These are phyloP conservation scores for Conticribra weissflogii DNA, from an alignment of 108 stramenopile species.

Conservation along the genomic window DNA sequence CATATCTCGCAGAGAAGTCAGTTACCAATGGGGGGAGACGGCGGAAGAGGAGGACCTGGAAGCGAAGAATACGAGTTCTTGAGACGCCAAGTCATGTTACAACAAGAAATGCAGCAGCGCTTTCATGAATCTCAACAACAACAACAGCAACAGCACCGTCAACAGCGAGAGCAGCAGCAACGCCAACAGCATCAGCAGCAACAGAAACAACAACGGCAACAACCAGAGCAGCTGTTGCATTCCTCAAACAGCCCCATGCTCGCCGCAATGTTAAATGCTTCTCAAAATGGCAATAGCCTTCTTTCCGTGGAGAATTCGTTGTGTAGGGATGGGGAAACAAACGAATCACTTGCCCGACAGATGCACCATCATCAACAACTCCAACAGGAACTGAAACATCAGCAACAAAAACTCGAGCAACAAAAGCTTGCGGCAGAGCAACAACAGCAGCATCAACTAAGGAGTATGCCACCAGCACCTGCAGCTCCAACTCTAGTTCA, in stretches of 20 bases:
- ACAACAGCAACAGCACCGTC: conserved; percentile 18
- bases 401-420: background rate
- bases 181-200: too few relatives aligned
- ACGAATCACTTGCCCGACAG: too few relatives aligned
- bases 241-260: background rate
- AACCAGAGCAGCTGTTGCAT: conserved; percentile 18
- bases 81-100: conserved; percentile 24
- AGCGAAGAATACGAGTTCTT: conserved; percentile 28
- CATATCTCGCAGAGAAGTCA: too few relatives aligned
- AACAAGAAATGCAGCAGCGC: conserved; percentile 38
- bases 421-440: background rate
- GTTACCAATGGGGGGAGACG: too few relatives aligned
- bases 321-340: background rate
- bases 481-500: background rate
- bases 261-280: conserved; percentile 23
- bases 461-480: background rate
- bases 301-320: conserved; percentile 8
- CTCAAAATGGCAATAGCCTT: conserved; percentile 1
- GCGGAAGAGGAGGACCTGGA: too few relatives aligned
- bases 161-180: too few relatives aligned
- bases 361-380: too few relatives aligned
- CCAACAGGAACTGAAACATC: background rate
- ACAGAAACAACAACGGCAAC: conserved; percentile 17
- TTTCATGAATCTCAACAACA: conserved; percentile 17
- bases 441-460: background rate